These are phyloP conservation scores for Mycena floridula DNA, from an alignment of 768 basidiomycete species.

Conservation along the genomic window DNA sequence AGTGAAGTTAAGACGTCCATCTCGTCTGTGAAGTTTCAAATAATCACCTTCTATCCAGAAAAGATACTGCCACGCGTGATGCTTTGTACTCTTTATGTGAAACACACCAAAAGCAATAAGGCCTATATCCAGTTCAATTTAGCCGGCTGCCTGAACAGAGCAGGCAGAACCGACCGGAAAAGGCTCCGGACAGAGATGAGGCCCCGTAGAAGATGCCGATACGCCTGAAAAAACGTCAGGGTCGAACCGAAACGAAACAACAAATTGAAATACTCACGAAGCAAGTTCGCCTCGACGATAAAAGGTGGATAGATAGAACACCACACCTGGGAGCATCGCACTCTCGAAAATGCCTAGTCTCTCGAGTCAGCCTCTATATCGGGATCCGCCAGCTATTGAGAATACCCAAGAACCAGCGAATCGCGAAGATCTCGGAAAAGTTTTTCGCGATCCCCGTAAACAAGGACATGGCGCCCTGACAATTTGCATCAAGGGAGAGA, in stretches of 20 bases:
- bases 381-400: too few species aligned
- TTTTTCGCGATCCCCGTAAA: conserved; percentile 38
- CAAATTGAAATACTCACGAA: conserved; percentile 43
- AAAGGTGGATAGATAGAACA: conserved; percentile 46
- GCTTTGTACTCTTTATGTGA: conserved; percentile 32
- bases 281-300: conserved; percentile 47
- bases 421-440: conserved; percentile 45
- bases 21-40: not conserved
- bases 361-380: too few species aligned
- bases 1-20: not conserved
- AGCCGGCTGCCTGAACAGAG: too few species aligned
- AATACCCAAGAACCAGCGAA: conserved; percentile 44
- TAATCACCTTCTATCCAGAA: conserved; percentile 45
- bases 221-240: not conserved
- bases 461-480: conserved; percentile 39
- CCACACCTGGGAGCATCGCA: conserved; percentile 42
- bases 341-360: conserved; percentile 39
- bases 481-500: not conserved
- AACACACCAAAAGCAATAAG: conserved; percentile 49
- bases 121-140: conserved; percentile 18
- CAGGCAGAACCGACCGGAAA: too few species aligned
- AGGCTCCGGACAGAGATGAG: conserved; percentile 40
- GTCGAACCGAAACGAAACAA: conserved; percentile 21
- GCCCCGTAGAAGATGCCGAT: conserved; percentile 22
- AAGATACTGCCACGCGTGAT: conserved; percentile 45